These are phyloP conservation scores for Boeremia lycopersici DNA, from an alignment of 2,329 filamentous ascomycete genomes.

Conservation along the genomic window DNA sequence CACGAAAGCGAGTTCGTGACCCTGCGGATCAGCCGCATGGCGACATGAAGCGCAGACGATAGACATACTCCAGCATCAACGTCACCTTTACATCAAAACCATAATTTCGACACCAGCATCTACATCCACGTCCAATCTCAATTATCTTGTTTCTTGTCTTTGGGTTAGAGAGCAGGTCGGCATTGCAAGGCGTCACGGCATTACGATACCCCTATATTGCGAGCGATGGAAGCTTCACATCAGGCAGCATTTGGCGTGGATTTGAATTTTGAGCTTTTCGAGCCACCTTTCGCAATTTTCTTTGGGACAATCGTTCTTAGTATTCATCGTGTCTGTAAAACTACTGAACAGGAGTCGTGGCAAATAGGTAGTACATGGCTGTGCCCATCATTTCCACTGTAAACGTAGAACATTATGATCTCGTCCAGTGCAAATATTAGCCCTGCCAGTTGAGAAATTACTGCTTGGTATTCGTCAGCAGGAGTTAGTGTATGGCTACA, in stretches of 20 bases:
- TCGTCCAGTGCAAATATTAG: too few relatives aligned
- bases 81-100: constrained; percentile 8
- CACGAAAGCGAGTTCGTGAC: constrained; percentile 31
- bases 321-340: too few relatives aligned
- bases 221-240: background rate
- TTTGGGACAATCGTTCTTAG: background rate
- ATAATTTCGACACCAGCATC: constrained; percentile 3
- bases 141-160: background rate
- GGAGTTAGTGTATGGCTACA: too few relatives aligned
- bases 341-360: too few relatives aligned
- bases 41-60: constrained; percentile 33
- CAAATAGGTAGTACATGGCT: too few relatives aligned
- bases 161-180: background rate
- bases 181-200: constrained; percentile 22
- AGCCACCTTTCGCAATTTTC: background rate
- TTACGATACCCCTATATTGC: constrained; percentile 20
- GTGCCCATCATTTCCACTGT: too few relatives aligned
- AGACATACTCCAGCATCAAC: constrained; percentile 15
- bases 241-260: background rate
- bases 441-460: too few relatives aligned
- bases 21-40: constrained; percentile 32
- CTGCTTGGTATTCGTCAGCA: too few relatives aligned
- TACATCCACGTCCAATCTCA: background rate
- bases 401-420: too few relatives aligned
- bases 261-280: background rate